A percentile compares a stretch with the other conserved stretches of the same genome.
phyloP scores from a whole-genome alignment of 2,329 filamentous ascomycete genomes.

The Neonectria sp. region DNA sequence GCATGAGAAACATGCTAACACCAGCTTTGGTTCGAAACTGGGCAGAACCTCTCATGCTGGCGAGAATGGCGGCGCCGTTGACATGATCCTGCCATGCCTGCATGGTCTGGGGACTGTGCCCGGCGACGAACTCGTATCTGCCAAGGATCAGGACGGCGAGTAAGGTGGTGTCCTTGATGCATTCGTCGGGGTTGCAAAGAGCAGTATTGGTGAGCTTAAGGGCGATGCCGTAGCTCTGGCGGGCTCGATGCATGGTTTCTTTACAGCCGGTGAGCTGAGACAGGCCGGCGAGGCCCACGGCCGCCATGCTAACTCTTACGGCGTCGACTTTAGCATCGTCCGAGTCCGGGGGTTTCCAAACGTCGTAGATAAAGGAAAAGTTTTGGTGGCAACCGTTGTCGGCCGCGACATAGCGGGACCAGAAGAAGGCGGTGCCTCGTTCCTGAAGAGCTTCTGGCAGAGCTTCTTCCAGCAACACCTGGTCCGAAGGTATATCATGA shows the following conservation, averaged over 20 bases:
- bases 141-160: conserved; percentile 67
- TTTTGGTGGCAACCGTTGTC: conserved; percentile 64
- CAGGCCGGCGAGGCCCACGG: conserved; percentile 68
- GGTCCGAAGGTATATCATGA: conserved; percentile 39
- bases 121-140: conserved; percentile 69
- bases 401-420: conserved; percentile 65
- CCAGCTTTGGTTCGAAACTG: conserved; percentile 64
- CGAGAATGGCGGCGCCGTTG: conserved; percentile 66
- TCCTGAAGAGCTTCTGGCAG: conserved; percentile 54
- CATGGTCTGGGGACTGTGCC: conserved; percentile 61
- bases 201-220: conserved; percentile 66
- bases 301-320: conserved; percentile 67
- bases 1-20: conserved; percentile 68
- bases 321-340: conserved; percentile 57
- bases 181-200: conserved; percentile 60
- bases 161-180: conserved; percentile 66
- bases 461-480: conserved; percentile 25
- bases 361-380: conserved; percentile 68
- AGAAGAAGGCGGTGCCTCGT: conserved; percentile 64
- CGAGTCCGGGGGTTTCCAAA: conserved; percentile 63
- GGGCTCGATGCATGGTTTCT: conserved; percentile 62
- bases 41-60: conserved; percentile 62
- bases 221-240: conserved; percentile 66
- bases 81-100: conserved; percentile 68
- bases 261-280: conserved; percentile 61